Percentiles rank a stretch among this genome's conserved stretches.
phyloP scores from a whole-genome alignment of 345 rosid species.

The Combretum micranthum region DNA sequence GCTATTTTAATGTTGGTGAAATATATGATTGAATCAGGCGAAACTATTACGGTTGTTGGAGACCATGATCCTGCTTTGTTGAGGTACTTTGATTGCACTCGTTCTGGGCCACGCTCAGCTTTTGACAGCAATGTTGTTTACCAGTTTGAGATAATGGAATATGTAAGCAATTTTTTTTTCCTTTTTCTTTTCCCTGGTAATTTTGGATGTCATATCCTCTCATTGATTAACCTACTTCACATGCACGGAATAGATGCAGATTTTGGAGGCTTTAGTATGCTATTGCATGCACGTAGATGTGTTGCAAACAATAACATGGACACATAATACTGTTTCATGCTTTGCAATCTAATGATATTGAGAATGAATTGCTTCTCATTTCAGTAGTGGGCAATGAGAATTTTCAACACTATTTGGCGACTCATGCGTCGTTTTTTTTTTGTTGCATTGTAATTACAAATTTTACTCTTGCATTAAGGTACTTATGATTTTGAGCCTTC shows the following conservation, averaged over 20 bases:
- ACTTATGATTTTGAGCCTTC: too few species aligned
- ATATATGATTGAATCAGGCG: conserved; percentile 41
- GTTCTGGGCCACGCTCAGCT: conserved; percentile 87
- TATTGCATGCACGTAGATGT: too few species aligned
- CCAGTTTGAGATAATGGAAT: conserved; percentile 97
- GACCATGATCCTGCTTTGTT: conserved; percentile 69
- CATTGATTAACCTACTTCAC: not conserved
- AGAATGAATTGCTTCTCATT: too few species aligned
- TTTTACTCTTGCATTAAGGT: too few species aligned
- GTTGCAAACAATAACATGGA: too few species aligned
- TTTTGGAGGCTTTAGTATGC: not conserved
- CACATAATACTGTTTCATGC: too few species aligned
- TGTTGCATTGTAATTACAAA: too few species aligned
- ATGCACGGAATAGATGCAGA: conserved; percentile 2
- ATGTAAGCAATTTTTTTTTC: conserved; percentile 31
- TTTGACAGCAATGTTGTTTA: conserved; percentile 89
- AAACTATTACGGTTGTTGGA: conserved; percentile 86
- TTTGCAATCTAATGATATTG: too few species aligned
- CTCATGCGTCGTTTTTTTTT: too few species aligned
- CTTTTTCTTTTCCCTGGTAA: not conserved
- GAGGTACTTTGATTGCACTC: conserved; percentile 89
- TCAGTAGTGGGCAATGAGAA: too few species aligned
- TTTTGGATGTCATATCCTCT: not conserved
- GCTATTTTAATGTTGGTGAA: too few species aligned
- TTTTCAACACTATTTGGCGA: too few species aligned